Base-by-base conservation (phyloP, 495 filamentous ascomycete genomes). In the Venustampulla echinocandica region DNA sequence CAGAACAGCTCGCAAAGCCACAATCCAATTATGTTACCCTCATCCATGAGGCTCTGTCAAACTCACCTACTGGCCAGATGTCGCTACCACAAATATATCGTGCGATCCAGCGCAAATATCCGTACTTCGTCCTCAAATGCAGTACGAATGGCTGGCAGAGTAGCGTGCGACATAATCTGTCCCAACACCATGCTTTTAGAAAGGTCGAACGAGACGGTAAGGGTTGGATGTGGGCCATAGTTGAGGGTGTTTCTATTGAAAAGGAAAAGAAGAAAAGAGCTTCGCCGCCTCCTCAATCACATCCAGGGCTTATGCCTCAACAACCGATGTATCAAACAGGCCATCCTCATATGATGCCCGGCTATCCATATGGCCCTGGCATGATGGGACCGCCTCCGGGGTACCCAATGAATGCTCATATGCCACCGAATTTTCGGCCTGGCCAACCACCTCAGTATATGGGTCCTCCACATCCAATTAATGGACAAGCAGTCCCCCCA, bases 61-160 rank as follows among this genome's bases (percentile, higher is more conserved):
- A 84, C 38, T 85, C 84, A 14, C 66, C 67, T 3, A 79, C 70
- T 2, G 77, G 77, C 2, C 76, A 79, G 10, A 78, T 95, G 65
- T 87, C 87, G 22, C 69, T 98, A 24, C 90, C 93, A 55, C 84
- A 95, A 61, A 97, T 98, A 32, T 98, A 98, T 62, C 82, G 85
- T 53, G 78, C 84, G 20, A 85, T 98, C 49, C 82, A 87, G 64
- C 67, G 81, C 57, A 85, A 84, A 56, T 95, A 93, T 57, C 93
- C 92, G 0, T 95, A 79, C 64, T 98, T 86, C 64, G 86, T 85
- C 49, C 85, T 96, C 63, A 77, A 77, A 44, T 80, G 80, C 22
- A 69, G 72, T 30, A 90, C 87, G 4, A 84, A 81, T 52, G 92
- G 92, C 11, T 98, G 92, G 92, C 90, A 96, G 58, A 95, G 89